Evolutionary conservation across 2,329 filamentous ascomycete species (phyloP).

Genomic region (Metarhizium rileyi): DNA sequence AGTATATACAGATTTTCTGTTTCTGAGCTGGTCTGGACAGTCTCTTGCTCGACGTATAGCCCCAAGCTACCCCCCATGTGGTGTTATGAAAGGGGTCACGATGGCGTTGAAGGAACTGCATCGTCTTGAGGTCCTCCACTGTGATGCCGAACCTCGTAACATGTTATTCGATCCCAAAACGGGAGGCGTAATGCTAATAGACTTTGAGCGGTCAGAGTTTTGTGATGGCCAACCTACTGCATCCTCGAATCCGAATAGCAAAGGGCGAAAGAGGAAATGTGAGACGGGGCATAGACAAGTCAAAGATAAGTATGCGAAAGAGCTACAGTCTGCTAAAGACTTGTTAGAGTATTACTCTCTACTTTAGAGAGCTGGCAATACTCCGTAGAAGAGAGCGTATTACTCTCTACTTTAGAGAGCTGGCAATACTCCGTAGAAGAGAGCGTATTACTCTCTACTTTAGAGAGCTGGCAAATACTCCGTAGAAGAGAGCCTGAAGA

Average conservation of each 20-base stretch:
- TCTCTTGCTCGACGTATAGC: conserved; percentile 2
- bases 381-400: too few species aligned
- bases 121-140: conserved; percentile 15
- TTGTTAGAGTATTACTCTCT: too few species aligned
- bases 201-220: conserved; percentile 21
- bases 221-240: conserved; percentile 12
- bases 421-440: too few species aligned
- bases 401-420: too few species aligned
- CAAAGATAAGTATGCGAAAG: conserved; percentile 12
- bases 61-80: too few species aligned
- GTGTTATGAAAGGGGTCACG: background rate
- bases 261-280: conserved; percentile 16
- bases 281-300: conserved; percentile 4
- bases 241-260: conserved; percentile 9
- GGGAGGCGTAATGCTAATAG: conserved; percentile 20
- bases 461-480: too few species aligned
- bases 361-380: too few species aligned
- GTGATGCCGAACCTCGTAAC: conserved; percentile 21
- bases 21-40: conserved; percentile 22
- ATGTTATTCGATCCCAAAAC: conserved; percentile 18
- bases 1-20: conserved; percentile 21
- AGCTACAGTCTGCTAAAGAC: conserved; percentile 4
- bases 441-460: too few species aligned
- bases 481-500: too few species aligned
- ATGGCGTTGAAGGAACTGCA: conserved; percentile 10